Conservation (phyloP, 495 filamentous ascomycete genomes). For the Patellaria atrata region DNA sequence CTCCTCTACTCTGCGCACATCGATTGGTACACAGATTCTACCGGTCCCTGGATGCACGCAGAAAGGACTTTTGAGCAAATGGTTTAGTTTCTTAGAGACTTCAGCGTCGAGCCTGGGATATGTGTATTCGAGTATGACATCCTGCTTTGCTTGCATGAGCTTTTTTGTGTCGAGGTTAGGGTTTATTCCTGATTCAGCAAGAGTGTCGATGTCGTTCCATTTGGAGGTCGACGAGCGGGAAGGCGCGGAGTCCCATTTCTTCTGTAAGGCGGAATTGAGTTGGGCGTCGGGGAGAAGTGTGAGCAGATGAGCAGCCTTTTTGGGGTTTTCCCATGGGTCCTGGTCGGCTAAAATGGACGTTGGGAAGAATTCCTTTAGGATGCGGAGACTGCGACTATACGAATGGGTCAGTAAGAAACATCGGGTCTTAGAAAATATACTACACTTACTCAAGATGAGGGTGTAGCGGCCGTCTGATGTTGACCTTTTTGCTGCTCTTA, state of each 20-base stretch:
- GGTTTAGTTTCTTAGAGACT: slow-evolving; percentile 92
- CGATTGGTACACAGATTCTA: slow-evolving; percentile 87
- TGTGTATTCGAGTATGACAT: slow-evolving; percentile 90
- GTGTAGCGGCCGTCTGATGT: slow-evolving; percentile 71
- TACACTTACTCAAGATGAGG: slow-evolving; percentile 59
- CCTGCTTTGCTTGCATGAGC: slow-evolving; percentile 80
- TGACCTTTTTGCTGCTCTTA: slow-evolving; percentile 76
- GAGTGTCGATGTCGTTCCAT: slow-evolving; percentile 82
- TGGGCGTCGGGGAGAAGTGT: slow-evolving; percentile 57
- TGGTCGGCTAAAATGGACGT: slow-evolving; percentile 66
- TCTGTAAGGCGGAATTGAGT: slow-evolving; percentile 59
- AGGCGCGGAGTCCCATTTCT: slow-evolving; percentile 81
- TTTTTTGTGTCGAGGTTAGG: slow-evolving; percentile 47
- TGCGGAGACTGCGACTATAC: slow-evolving; percentile 72
- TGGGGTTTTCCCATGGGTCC: slow-evolving; percentile 61
- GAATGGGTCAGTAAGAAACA: slow-evolving; percentile 23
- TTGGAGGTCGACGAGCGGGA: slow-evolving; percentile 59
- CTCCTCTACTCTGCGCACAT: slow-evolving; percentile 47
- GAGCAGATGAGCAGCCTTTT: slow-evolving; percentile 59
- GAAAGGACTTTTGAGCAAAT: slow-evolving; percentile 91
- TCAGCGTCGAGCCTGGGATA: slow-evolving; percentile 96
- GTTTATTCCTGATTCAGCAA: slow-evolving; percentile 59
- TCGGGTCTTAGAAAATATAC: slow-evolving; percentile 1
- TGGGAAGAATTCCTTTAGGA: slow-evolving; percentile 66
- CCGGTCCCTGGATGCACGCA: slow-evolving; percentile 93